Evolutionary conservation across 2,329 filamentous ascomycete species (phyloP), one percentile per base, ranked within the genome.

Genomic region (Aspergillus brasiliensis): DNA sequence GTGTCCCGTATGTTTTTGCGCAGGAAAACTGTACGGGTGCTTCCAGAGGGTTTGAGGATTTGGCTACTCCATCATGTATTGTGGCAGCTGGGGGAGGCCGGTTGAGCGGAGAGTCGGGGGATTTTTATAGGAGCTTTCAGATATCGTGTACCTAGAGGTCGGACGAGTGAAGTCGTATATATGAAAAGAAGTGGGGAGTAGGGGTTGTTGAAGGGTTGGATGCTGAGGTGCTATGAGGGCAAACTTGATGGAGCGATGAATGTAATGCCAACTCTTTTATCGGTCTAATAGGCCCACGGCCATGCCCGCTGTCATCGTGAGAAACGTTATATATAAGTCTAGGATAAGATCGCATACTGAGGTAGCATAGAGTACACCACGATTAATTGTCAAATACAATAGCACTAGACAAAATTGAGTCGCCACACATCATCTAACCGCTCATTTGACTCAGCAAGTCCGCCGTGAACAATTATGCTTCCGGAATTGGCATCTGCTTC

Each of bases 361-460:
- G 11, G 27, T 28, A 28, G 27, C 7, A 25, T 25, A 25, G 25
- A 25, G 7, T 25, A 25, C 25, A 25, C 25, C 7, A 25, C 25
- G 25, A 25, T 1, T 3, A 5, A 5, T 25, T 34, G 11, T 11
- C 11, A 2, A 15, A 5, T 2, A 34, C 31, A 15, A 11, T 11
- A 34, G 31, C 10, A 13, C 31, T 34, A 34, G 31, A 34, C 31
- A 15, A 52, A 25, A 8, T 52, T 34, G 10, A 52, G 38, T 13
- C 51, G 51, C 82, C 83, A 85, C 0, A 80, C 66, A 70, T 85
- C 83, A 0, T 75, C 78, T 23, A 85, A 64, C 2, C 83, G 74
- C 60, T 82, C 75, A 65, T 85, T 86, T 5, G 78, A 73, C 65
- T 84, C 82, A 0, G 73, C 80, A n/a, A 85, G 66, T 0, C 83